A percentile compares a stretch with the other conserved stretches of the same genome.
These are phyloP conservation scores for Pseudogymnoascus verrucosus DNA, from an alignment of 2,329 filamentous ascomycete species.

Conservation along the genomic window DNA sequence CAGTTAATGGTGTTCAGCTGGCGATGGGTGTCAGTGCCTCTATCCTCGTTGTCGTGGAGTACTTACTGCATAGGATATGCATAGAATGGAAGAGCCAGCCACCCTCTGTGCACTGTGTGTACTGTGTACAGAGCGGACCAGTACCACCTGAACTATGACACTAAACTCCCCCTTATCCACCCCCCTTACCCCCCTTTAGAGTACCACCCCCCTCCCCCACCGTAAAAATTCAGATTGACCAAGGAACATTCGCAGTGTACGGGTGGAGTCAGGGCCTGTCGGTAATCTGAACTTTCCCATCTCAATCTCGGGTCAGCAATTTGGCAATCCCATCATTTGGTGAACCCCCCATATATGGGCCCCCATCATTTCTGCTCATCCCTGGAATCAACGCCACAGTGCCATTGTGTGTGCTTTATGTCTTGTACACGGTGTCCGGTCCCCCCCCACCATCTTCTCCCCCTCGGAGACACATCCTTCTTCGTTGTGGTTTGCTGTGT, in stretches of 20 bases:
- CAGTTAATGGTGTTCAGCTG: slow-evolving; percentile 1
- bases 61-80: neutral
- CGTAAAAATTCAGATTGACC: neutral
- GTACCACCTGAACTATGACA: neutral
- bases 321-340: neutral
- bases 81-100: neutral
- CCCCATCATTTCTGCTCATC: neutral
- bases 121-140: neutral
- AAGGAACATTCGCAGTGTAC: neutral
- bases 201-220: neutral
- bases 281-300: neutral
- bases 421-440: too few relatives aligned
- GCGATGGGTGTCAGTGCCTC: neutral
- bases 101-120: neutral
- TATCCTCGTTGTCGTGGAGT: neutral
- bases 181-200: neutral
- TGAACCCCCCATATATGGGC: neutral
- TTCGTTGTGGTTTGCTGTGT: too few relatives aligned
- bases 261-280: neutral
- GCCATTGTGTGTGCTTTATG: too few relatives aligned
- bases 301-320: neutral
- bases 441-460: too few relatives aligned
- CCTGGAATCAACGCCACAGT: neutral
- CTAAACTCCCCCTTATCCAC: slow-evolving; percentile 1
- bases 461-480: too few relatives aligned